phyloP scores from a whole-genome alignment of 2,329 filamentous ascomycete species.

The Scolecobasidium constrictum region DNA sequence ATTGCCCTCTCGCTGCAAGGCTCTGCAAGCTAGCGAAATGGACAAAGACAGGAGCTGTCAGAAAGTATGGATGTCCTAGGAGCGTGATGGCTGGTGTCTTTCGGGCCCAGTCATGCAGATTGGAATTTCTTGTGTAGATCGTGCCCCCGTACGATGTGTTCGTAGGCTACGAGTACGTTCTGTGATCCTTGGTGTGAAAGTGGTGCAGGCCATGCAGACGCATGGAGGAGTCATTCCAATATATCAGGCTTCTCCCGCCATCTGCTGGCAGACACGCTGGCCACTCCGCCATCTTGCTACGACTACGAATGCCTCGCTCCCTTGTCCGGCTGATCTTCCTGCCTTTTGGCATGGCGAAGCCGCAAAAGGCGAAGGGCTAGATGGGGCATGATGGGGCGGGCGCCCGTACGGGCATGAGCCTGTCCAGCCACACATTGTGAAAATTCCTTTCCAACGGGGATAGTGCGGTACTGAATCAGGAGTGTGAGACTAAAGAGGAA shows the following conservation, averaged over 20 bases:
- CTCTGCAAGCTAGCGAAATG: not conserved
- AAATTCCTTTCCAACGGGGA: no score
- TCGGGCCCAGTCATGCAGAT: not conserved
- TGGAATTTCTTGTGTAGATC: no score
- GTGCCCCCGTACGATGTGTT: no score
- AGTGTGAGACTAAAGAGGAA: no score
- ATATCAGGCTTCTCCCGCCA: not conserved
- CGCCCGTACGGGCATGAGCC: no score
- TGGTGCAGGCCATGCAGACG: not conserved
- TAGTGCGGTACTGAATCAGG: no score
- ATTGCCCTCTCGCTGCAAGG: not conserved
- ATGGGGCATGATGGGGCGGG: no score
- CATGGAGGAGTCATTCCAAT: not conserved
- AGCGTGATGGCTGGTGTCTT: not conserved
- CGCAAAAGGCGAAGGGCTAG: no score
- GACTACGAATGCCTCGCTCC: not conserved
- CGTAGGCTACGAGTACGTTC: no score
- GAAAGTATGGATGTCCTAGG: not conserved
- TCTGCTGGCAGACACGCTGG: not conserved
- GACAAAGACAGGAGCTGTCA: not conserved
- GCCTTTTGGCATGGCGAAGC: not conserved
- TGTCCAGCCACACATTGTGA: no score
- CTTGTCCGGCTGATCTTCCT: not conserved
- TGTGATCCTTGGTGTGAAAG: no score
- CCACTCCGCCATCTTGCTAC: not conserved